These are phyloP conservation scores for Capronia coronata DNA, from an alignment of 2,329 filamentous ascomycete genomes.

Conservation along the genomic window DNA sequence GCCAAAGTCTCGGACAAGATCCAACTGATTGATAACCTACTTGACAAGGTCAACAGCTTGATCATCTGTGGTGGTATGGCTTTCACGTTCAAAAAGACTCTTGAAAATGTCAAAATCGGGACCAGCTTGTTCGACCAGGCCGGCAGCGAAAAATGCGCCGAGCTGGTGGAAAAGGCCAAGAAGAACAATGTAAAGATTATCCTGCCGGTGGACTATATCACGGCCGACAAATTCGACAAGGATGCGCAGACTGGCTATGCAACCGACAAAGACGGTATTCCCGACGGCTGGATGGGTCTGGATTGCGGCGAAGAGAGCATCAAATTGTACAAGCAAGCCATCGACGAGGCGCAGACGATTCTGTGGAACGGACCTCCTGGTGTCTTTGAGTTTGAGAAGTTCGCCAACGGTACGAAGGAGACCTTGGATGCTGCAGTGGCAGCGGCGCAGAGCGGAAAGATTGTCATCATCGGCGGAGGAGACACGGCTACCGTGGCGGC, in stretches of 20 bases:
- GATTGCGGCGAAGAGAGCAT: constrained; percentile 88
- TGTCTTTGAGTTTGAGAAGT: constrained; percentile 95
- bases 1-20: constrained; percentile 99
- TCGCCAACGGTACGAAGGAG: constrained; percentile 84
- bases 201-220: constrained; percentile 90
- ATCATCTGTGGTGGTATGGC: constrained; percentile 98
- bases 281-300: constrained; percentile 96
- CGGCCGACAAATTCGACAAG: constrained; percentile 85
- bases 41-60: constrained; percentile 94
- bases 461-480: constrained; percentile 96
- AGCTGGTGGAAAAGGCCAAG: constrained; percentile 92
- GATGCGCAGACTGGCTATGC: constrained; percentile 75
- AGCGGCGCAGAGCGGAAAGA: constrained; percentile 76
- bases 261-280: constrained; percentile 81
- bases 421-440: constrained; percentile 83
- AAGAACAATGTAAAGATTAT: constrained; percentile 92
- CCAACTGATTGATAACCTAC: constrained; percentile 96
- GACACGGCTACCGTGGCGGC: constrained; percentile 96
- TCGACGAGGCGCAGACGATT: constrained; percentile 85
- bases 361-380: constrained; percentile 98
- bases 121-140: constrained; percentile 88
- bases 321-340: constrained; percentile 80
- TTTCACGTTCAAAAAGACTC: constrained; percentile 99
- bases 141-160: constrained; percentile 81
- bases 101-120: constrained; percentile 83